A percentile compares a stretch with the other conserved stretches of the same genome.
phyloP scores from a whole-genome alignment of 768 basidiomycete species.

The Auriscalpium vulgare region DNA sequence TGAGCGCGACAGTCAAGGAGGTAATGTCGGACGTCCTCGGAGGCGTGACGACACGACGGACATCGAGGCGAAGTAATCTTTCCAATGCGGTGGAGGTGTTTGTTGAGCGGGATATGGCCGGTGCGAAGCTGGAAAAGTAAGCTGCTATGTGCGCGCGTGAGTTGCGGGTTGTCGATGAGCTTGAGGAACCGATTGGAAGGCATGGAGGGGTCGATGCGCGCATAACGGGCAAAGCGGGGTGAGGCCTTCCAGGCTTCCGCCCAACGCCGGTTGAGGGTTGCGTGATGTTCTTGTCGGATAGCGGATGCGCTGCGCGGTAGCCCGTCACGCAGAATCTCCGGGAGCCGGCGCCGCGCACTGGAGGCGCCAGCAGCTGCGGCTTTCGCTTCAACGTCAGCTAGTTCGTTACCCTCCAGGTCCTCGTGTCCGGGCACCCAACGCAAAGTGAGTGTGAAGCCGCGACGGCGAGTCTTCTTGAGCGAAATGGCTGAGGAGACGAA shows the following conservation, averaged over 20 bases:
- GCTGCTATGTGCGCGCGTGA: neutral
- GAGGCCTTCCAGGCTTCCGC: neutral
- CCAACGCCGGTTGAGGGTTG: neutral
- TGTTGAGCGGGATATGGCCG: neutral
- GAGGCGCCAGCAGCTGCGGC: slow-evolving; percentile 7
- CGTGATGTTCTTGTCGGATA: neutral
- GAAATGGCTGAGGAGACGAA: neutral
- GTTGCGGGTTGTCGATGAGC: neutral
- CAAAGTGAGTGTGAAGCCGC: neutral
- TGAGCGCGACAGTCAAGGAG: neutral
- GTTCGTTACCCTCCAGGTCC: slow-evolving; percentile 17
- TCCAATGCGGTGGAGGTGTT: neutral
- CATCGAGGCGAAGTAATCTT: neutral
- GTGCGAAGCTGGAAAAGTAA: neutral
- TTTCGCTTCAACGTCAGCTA: slow-evolving; percentile 16
- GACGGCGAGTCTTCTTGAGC: neutral
- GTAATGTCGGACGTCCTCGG: neutral
- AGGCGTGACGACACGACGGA: neutral
- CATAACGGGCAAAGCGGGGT: neutral
- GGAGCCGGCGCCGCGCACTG: neutral
- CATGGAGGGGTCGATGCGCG: neutral
- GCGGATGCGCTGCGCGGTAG: neutral
- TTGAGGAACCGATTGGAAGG: neutral
- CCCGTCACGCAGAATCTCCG: neutral
- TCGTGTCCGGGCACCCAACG: slow-evolving; percentile 4